These are phyloP conservation scores for Euphorbia lathyris DNA, from an alignment of 345 rosid genomes.

Conservation along the genomic window DNA sequence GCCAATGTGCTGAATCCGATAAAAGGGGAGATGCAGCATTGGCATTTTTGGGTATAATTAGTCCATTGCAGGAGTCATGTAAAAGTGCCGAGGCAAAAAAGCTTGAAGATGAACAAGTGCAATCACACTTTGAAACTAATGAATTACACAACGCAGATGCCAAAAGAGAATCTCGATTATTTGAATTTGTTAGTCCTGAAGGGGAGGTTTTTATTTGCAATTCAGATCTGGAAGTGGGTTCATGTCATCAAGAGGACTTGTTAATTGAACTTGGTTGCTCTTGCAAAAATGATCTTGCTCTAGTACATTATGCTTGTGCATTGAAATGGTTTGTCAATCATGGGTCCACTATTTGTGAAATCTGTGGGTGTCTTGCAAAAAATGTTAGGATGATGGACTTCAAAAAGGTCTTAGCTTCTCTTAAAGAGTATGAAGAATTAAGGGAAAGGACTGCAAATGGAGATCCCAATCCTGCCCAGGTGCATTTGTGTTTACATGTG, in stretches of 20 bases:
- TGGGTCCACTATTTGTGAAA: constrained; percentile 90
- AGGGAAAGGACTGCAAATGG: constrained; percentile 69
- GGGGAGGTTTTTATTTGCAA: constrained; percentile 76
- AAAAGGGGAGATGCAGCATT: constrained; percentile 77
- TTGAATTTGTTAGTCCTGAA: constrained; percentile 67
- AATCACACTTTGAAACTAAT: constrained; percentile 30
- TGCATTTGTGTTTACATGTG: constrained; percentile 41
- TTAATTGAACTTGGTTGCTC: constrained; percentile 88
- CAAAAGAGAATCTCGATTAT: constrained; percentile 43
- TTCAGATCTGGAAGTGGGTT: constrained; percentile 74
- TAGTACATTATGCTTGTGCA: constrained; percentile 91
- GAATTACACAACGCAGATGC: constrained; percentile 28
- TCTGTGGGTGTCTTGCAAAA: constrained; percentile 70
- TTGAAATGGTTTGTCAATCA: constrained; percentile 96
- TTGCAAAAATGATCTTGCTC: constrained; percentile 84
- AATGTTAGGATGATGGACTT: constrained; percentile 56
- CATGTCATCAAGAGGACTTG: constrained; percentile 40
- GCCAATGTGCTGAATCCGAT: constrained; percentile 94
- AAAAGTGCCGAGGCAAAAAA: constrained; percentile 40
- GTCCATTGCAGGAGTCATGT: constrained; percentile 40
- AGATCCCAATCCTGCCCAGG: constrained; percentile 52
- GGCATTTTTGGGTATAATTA: constrained; percentile 63
- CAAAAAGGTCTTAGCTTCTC: constrained; percentile 57
- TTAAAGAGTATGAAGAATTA: constrained; percentile 70
- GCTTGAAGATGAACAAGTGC: constrained; percentile 21